Evolutionary conservation across 176 grass and related monocot genomes (phyloP).

Genomic region (Leersia perrieri): DNA sequence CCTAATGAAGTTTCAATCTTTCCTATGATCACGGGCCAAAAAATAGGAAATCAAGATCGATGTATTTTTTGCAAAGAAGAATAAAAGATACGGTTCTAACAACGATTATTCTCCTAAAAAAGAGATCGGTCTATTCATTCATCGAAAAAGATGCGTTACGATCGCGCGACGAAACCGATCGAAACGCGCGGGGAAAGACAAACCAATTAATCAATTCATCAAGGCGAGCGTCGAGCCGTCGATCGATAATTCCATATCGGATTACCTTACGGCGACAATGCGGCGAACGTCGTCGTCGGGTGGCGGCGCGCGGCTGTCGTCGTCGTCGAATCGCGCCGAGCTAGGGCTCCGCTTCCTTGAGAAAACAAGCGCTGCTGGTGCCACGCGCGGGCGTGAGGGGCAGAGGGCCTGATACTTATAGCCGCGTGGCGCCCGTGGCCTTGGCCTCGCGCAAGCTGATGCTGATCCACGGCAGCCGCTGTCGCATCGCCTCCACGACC

Average conservation of each 20-base stretch:
- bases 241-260: too few relatives aligned
- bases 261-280: neutral
- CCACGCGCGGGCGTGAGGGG: neutral
- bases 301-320: neutral
- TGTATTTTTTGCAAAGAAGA: neutral
- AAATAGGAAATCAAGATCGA: too few relatives aligned
- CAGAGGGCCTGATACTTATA: neutral
- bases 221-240: neutral
- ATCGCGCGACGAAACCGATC: too few relatives aligned
- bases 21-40: too few relatives aligned
- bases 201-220: neutral
- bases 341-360: neutral
- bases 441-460: too few relatives aligned
- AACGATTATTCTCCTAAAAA: neutral
- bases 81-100: too few relatives aligned
- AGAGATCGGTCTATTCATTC: neutral
- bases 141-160: too few relatives aligned
- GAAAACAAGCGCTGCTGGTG: neutral
- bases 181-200: too few relatives aligned
- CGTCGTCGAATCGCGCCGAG: neutral
- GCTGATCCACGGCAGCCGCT: too few relatives aligned
- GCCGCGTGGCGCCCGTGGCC: too few relatives aligned
- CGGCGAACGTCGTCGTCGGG: neutral
- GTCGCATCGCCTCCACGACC: neutral
- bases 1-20: too few relatives aligned